These are phyloP conservation scores for Sphenostylis stenocarpa DNA, from an alignment of 306 rosid genomes.

Conservation along the genomic window DNA sequence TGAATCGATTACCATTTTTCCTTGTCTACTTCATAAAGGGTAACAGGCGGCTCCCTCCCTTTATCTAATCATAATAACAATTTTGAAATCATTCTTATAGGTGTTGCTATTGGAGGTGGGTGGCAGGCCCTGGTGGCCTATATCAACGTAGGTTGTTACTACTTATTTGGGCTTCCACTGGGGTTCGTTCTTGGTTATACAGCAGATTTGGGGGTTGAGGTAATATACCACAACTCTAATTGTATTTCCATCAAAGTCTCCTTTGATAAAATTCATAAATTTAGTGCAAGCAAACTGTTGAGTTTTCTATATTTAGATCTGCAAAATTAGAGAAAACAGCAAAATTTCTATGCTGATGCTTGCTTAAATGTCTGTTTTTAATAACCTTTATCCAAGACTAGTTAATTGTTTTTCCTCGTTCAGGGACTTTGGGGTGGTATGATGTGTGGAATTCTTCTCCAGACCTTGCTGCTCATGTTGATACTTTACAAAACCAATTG, in stretches of 20 bases:
- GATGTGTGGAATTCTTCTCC: constrained; percentile 49
- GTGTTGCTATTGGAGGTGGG: constrained; percentile 95
- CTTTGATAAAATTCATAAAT: neutral
- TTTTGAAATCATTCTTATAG: constrained; percentile 40
- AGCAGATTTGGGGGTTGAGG: constrained; percentile 67
- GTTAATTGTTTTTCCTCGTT: neutral
- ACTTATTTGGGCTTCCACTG: constrained; percentile 76
- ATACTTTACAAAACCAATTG: constrained; percentile 49
- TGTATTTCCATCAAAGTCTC: neutral
- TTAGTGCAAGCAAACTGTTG: neutral
- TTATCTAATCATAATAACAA: neutral
- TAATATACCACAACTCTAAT: constrained; percentile 16
- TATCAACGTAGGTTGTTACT: constrained; percentile 76
- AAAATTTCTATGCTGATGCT: neutral
- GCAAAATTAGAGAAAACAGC: neutral
- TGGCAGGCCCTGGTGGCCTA: constrained; percentile 91
- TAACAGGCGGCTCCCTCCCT: neutral
- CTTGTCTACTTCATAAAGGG: neutral
- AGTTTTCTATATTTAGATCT: neutral
- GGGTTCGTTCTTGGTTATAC: constrained; percentile 70
- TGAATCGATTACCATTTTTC: neutral
- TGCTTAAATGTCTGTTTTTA: neutral
- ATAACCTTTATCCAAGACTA: neutral
- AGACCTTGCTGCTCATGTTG: constrained; percentile 36
- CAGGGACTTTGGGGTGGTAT: constrained; percentile 60